Base-by-base conservation (phyloP, 176 grass and related monocot genomes). In the Oryza meridionalis region DNA sequence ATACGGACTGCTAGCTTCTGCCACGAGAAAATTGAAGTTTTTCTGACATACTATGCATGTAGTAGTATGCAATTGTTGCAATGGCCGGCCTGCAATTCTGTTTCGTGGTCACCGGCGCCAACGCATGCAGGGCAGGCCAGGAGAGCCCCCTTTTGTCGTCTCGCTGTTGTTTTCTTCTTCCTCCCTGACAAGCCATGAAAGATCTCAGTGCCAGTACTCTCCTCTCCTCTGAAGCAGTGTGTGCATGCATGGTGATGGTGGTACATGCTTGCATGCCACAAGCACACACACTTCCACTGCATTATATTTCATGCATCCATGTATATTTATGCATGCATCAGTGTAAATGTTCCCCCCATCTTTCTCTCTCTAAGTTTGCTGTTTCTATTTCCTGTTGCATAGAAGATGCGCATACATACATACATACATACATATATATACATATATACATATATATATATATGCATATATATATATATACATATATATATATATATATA, bases 121-220 rank as follows among this genome's bases (percentile, higher is more conserved):
- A 61, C 33, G 24, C 19, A 55, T 51, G 2, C 9, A 14, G 46
- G 46, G 11, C 51, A 8, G 51, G 2, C 14, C 83, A 82, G 78
- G 77, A 86, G 62, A 45, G 25, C 85, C 35, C 35, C 53, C 19
- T 58, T 24, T 86, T 86, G 84, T 90, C 88, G 88, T 90, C 58
- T 78, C 21, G 73, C 67, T 82, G 53, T 90, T 90, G 88, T 90
- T 82, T 86, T 59, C 78, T 82, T 86, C 88, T 72, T 12, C 21
- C 21, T 13, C 1, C 53, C 88, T 90, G 88, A 86, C 79, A 82
- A 31, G 83, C 73, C 59, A 53, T 71, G 72, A 85, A 82, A 31
- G 10, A 58, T 77, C 66, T 77, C 66, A 85, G 77, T 71, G 59
- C 1, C 83, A 66, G 88, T 31, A 50, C 17, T 77, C 17, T 77